Conservation (phyloP, 352 stramenopile species). For the Peronospora tabacina region DNA sequence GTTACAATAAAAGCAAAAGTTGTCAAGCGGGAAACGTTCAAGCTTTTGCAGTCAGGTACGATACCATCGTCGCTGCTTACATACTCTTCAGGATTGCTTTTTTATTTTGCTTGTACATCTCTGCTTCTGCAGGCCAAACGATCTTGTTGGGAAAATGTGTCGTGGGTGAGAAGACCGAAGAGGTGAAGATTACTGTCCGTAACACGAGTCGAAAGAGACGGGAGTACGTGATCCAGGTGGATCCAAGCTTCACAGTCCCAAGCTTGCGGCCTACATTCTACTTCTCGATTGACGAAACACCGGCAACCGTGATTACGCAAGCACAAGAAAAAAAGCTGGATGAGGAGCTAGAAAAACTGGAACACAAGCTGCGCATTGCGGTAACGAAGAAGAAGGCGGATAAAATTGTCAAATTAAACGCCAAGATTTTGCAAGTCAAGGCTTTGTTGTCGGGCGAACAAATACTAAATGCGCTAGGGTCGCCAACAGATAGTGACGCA, state of each 20-base stretch:
- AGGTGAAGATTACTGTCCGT: constrained; percentile 76
- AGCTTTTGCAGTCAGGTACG: constrained; percentile 80
- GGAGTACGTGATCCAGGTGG: constrained; percentile 84
- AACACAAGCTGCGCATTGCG: constrained; percentile 85
- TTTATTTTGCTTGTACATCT: constrained; percentile 1
- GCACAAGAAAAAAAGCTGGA: constrained; percentile 87
- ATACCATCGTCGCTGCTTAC: background rate
- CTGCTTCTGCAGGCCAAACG: constrained; percentile 49
- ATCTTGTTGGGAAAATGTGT: constrained; percentile 80
- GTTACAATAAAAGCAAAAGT: constrained; percentile 88
- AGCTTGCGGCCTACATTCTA: constrained; percentile 71
- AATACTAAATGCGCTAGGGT: constrained; percentile 38
- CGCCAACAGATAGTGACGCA: constrained; percentile 31
- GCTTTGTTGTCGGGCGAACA: constrained; percentile 73
- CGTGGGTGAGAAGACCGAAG: constrained; percentile 74
- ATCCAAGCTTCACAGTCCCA: constrained; percentile 56
- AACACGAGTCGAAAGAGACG: constrained; percentile 85
- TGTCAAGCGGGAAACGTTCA: constrained; percentile 86
- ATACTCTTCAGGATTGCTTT: background rate
- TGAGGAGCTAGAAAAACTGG: constrained; percentile 85
- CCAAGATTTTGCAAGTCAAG: constrained; percentile 74
- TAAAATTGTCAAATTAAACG: constrained; percentile 81
- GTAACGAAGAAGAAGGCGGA: constrained; percentile 87
- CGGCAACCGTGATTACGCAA: constrained; percentile 80
- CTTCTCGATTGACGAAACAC: constrained; percentile 76